Evolutionary conservation across 2,329 filamentous ascomycete genomes (phyloP), one percentile per base, ranked within the genome.

Genomic region (Allantophomopsis cytisporea): DNA sequence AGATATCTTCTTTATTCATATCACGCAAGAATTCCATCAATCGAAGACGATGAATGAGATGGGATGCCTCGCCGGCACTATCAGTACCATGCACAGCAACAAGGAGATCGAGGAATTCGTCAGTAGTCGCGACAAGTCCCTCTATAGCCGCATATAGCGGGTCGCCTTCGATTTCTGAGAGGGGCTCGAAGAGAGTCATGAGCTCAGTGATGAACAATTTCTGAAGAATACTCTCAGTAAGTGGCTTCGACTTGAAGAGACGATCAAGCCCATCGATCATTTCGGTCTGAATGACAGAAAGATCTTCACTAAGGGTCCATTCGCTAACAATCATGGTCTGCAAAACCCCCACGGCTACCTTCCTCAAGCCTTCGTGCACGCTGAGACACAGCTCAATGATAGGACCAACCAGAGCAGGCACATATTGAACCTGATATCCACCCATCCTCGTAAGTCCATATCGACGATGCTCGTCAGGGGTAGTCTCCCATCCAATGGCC

Each of bases 281-380:
- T 59, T 95, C 91, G 2, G 87, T 91, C 59, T 96, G 88, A 38
- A 98, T 83, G 36, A 91, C 78, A 2, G 82, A 82, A 36, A 98
- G 64, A 55, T 96, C 89, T 55, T 94, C 84, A 55, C 87, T 95
- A 46, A 98, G 62, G 13, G 87, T 88, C 91, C 91, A 98, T 60
- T 98, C 91, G 61, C 88, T 94, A 48, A 96, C 80, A 52, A 98
- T 94, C 91, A 98, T 98, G 2, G 87, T 94, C 57, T 94, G 87
- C 45, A 98, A 62, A 15, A 98, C 83, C 56, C 94, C 84, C 21
- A 95, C 87, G 1, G 89, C 91, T 59, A 94, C 91, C 46, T 76
- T 77, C 43, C 91, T 76, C 41, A 98, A 65, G 3, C 88, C 88
- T 57, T 94, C 86, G 49, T 98, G 91, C 4, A 96, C 87, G 54